These are phyloP conservation scores for Schizophyllum commune DNA, from an alignment of 1,284 basidiomycete genomes.

Conservation along the genomic window DNA sequence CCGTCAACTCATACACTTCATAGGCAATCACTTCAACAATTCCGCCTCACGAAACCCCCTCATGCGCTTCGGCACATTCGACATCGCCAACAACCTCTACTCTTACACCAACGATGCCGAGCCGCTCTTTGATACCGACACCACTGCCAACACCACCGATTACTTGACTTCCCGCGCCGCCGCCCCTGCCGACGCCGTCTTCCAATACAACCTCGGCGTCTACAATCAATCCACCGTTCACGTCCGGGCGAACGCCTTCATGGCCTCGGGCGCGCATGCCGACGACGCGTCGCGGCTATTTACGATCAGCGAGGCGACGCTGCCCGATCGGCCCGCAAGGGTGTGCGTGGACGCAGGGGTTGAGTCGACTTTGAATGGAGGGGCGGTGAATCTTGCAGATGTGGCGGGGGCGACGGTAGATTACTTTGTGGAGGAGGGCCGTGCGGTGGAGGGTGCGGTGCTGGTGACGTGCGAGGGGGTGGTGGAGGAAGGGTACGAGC, in stretches of 20 bases:
- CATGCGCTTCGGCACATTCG: conserved; percentile 12
- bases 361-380: not conserved
- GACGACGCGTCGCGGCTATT: not conserved
- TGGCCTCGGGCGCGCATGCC: not conserved
- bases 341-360: not conserved
- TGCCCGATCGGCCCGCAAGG: not conserved
- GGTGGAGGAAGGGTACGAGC: not conserved
- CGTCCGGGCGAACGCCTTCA: not conserved
- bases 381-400: not conserved
- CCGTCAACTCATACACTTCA: not conserved
- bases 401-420: not conserved
- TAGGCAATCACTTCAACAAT: conserved; percentile 11
- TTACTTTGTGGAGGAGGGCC: not conserved
- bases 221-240: conserved; percentile 8
- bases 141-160: not conserved
- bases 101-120: conserved; percentile 6
- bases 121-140: conserved; percentile 3
- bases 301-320: not conserved
- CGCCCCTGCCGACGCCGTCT: conserved; percentile 8
- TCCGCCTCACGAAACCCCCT: conserved; percentile 12
- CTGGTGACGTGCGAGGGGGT: not conserved
- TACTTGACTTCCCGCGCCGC: not conserved
- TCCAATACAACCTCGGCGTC: conserved; percentile 13
- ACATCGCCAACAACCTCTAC: conserved; percentile 12
- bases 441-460: not conserved